phyloP scores from a whole-genome alignment of 2,329 filamentous ascomycete species.

The Hypoxylon sp. region DNA sequence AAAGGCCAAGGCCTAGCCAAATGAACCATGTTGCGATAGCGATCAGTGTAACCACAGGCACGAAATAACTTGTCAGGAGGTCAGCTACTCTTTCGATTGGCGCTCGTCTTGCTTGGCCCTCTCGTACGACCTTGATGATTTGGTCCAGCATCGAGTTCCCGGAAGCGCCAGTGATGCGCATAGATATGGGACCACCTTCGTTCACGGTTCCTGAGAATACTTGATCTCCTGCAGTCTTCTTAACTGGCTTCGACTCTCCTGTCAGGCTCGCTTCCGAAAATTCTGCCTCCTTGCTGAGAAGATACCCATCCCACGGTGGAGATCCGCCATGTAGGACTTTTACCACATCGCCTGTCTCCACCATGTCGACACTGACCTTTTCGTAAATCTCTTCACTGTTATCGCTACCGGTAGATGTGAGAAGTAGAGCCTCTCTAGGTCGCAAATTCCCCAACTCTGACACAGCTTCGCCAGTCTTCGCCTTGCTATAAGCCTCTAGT shows the following conservation, averaged over 20 bases:
- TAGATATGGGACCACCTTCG: slow-evolving; percentile 18
- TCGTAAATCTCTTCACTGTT: slow-evolving; percentile 8
- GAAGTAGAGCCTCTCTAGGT: slow-evolving; percentile 20
- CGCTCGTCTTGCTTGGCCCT: slow-evolving; percentile 19
- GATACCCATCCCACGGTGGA: slow-evolving; percentile 20
- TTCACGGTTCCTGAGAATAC: slow-evolving; percentile 24
- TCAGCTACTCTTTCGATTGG: slow-evolving; percentile 24
- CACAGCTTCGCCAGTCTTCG: slow-evolving; percentile 24
- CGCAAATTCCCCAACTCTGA: slow-evolving; percentile 17
- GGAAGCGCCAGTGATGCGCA: slow-evolving; percentile 23
- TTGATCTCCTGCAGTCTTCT: slow-evolving; percentile 14
- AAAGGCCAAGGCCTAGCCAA: slow-evolving; percentile 21
- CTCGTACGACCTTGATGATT: slow-evolving; percentile 24
- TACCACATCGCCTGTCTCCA: slow-evolving; percentile 17
- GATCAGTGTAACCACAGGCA: slow-evolving; percentile 18
- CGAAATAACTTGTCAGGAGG: slow-evolving; percentile 15
- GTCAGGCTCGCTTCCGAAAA: slow-evolving; percentile 18
- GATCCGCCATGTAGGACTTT: slow-evolving; percentile 19
- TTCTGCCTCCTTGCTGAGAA: slow-evolving; percentile 19
- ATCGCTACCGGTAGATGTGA: background rate
- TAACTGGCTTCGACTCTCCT: slow-evolving; percentile 10
- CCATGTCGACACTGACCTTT: slow-evolving; percentile 14
- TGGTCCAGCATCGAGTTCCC: slow-evolving; percentile 22
- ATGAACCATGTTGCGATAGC: slow-evolving; percentile 21
- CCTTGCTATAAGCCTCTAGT: slow-evolving; percentile 22